phyloP scores from a whole-genome alignment of 495 filamentous ascomycete genomes.

The Podospora sp. region DNA sequence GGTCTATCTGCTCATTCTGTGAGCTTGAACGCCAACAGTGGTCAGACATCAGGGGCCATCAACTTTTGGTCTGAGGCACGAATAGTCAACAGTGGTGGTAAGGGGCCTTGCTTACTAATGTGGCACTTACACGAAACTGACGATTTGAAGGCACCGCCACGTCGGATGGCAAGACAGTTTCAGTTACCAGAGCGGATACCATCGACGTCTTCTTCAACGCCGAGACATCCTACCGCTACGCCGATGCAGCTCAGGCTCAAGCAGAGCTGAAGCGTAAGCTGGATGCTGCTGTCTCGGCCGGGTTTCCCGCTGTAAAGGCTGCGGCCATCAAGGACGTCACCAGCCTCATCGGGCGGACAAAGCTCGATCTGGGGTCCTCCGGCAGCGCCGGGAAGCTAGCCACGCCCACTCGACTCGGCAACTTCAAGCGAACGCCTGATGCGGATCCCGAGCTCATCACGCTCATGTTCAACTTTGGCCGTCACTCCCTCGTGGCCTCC shows the following conservation, averaged over 20 bases:
- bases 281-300: conserved; percentile 26
- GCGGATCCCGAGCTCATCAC: conserved; percentile 43
- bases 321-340: conserved; percentile 12
- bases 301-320: conserved; percentile 21
- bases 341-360: conserved; percentile 38
- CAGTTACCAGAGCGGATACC: conserved; percentile 26
- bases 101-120: conserved; percentile 17
- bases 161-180: conserved; percentile 20
- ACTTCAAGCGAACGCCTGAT: neutral
- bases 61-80: conserved; percentile 20
- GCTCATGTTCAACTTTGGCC: conserved; percentile 52
- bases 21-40: conserved; percentile 18
- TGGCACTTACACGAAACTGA: neutral
- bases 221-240: conserved; percentile 29
- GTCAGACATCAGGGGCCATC: conserved; percentile 15
- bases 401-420: neutral
- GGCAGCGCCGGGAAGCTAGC: conserved; percentile 16
- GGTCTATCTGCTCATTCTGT: neutral
- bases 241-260: conserved; percentile 29
- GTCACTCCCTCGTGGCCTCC: conserved; percentile 51
- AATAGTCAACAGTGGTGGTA: conserved; percentile 14
- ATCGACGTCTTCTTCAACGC: conserved; percentile 29
- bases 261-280: conserved; percentile 33
- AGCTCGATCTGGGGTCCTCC: conserved; percentile 35
- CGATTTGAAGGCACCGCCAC: conserved; percentile 31